Evolutionary conservation across 129 eudicot species (phyloP).

Genomic region (Dittrichia graveolens): DNA sequence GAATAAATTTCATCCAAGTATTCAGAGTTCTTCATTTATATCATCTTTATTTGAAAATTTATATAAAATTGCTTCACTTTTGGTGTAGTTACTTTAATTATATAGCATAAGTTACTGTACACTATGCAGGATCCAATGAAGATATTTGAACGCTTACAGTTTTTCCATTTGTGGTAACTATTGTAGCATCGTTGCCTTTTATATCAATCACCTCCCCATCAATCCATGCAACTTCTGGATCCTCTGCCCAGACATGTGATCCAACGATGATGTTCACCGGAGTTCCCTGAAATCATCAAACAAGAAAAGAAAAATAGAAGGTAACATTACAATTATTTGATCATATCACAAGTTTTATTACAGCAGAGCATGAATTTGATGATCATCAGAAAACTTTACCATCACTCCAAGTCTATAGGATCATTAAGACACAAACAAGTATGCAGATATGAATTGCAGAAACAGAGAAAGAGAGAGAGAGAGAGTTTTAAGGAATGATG

Average conservation of each 20-base stretch:
- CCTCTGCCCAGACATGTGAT: slow-evolving; percentile 96
- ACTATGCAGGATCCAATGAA: slow-evolving; percentile 36
- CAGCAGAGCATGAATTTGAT: slow-evolving; percentile 17
- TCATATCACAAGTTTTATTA: slow-evolving; percentile 7
- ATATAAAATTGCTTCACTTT: slow-evolving; percentile 6
- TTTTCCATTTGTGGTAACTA: slow-evolving; percentile 72
- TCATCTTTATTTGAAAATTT: background rate
- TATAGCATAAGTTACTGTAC: slow-evolving; percentile 23
- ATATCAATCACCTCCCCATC: slow-evolving; percentile 86
- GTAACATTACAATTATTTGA: background rate
- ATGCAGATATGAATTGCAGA: slow-evolving; percentile 30
- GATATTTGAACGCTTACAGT: slow-evolving; percentile 55
- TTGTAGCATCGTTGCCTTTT: slow-evolving; percentile 70
- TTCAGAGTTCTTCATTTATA: background rate
- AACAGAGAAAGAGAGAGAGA: slow-evolving; percentile 22
- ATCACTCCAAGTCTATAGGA: slow-evolving; percentile 48
- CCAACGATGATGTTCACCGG: slow-evolving; percentile 93
- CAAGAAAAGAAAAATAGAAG: slow-evolving; percentile 17
- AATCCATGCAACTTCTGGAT: slow-evolving; percentile 92
- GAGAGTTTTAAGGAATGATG: slow-evolving; percentile 44
- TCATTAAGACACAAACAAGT: slow-evolving; percentile 44
- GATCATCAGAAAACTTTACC: slow-evolving; percentile 44
- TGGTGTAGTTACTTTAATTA: slow-evolving; percentile 21
- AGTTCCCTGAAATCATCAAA: slow-evolving; percentile 73
- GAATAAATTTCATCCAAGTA: background rate